phyloP scores from a whole-genome alignment of 2,329 filamentous ascomycete genomes.

The Seiridium cupressi region DNA sequence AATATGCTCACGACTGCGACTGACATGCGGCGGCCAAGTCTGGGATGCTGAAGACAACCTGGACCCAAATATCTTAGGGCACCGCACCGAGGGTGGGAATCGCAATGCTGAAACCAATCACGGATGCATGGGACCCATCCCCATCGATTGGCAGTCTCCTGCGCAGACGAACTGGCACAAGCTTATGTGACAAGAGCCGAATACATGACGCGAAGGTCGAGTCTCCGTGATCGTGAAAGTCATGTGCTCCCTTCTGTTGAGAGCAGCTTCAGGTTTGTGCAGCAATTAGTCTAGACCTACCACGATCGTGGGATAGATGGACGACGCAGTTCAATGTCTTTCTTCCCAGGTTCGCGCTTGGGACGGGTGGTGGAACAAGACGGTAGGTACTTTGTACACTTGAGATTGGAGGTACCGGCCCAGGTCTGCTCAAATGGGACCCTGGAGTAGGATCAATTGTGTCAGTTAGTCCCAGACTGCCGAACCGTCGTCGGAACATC shows the following conservation, averaged over 20 bases:
- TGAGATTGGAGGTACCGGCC: background rate
- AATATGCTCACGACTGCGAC: too few relatives aligned
- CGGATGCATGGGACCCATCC: background rate
- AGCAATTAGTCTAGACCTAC: too few relatives aligned
- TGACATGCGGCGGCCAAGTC: too few relatives aligned
- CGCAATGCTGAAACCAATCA: conserved; percentile 3
- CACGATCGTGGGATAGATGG: too few relatives aligned
- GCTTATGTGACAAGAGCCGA: too few relatives aligned
- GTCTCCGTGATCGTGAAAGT: too few relatives aligned
- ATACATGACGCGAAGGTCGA: too few relatives aligned
- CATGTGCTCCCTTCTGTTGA: too few relatives aligned
- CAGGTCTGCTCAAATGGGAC: background rate
- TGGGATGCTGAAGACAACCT: background rate
- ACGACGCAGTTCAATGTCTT: background rate
- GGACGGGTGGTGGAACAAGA: background rate
- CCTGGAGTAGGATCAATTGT: conserved; percentile 2
- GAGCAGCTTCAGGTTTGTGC: too few relatives aligned
- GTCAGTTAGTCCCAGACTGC: conserved; percentile 3
- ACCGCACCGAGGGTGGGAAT: background rate
- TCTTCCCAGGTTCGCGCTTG: too few relatives aligned
- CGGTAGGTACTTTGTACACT: background rate
- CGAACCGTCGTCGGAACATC: background rate
- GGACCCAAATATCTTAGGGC: background rate
- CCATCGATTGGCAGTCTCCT: background rate
- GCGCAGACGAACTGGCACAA: background rate